Conservation (phyloP, 2,329 filamentous ascomycete genomes). For the Venturiaceae sp. region DNA sequence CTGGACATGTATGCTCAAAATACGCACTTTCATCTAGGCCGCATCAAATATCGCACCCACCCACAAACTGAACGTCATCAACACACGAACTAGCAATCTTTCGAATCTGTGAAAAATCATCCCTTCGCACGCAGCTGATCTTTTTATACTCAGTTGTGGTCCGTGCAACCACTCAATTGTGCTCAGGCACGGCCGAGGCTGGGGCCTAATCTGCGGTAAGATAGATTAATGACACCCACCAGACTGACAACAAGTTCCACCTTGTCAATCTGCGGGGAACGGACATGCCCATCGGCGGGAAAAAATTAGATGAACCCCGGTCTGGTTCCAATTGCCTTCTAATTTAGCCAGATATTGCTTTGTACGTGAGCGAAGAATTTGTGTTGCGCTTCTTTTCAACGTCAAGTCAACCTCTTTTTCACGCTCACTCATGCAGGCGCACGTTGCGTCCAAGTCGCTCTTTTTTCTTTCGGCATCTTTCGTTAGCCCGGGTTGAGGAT, state of each 20-base stretch:
- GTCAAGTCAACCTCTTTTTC: background rate
- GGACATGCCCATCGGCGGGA: background rate
- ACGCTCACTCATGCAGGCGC: constrained; percentile 2
- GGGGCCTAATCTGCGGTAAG: background rate
- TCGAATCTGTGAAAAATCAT: background rate
- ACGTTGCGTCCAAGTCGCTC: background rate
- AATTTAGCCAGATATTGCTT: background rate
- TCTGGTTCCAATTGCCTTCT: background rate
- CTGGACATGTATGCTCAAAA: background rate
- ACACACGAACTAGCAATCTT: background rate
- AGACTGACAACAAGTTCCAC: background rate
- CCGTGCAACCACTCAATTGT: background rate
- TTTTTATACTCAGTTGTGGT: background rate
- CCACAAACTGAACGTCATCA: no score
- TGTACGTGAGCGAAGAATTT: background rate
- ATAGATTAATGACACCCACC: background rate
- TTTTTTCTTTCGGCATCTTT: background rate
- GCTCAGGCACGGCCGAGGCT: background rate
- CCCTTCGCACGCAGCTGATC: background rate
- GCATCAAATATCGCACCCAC: no score
- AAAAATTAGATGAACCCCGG: background rate
- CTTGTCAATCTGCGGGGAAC: background rate
- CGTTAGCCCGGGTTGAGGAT: background rate
- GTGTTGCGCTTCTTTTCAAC: background rate
- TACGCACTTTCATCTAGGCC: background rate